Base-by-base conservation (phyloP, 495 filamentous ascomycete species). In the Podospora tetraspora region DNA sequence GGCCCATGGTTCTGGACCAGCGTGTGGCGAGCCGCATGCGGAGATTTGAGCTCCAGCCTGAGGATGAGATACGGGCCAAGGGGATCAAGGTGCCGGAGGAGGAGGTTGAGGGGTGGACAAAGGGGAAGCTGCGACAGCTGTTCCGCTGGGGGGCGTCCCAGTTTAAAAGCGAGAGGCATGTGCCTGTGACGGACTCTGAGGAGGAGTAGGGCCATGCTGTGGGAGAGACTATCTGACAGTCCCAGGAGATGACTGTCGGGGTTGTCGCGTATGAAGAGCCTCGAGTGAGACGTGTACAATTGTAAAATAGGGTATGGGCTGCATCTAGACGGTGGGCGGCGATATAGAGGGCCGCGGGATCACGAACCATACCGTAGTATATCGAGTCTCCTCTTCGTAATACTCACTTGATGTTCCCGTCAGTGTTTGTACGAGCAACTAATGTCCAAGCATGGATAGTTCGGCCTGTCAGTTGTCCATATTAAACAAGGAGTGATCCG, bases 21-120 rank as follows among this genome's bases (percentile, higher is more conserved):
- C 86, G 95, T 24, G 90, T 99, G 67, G 86, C 86, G 16, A 83
- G 79, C 70, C 87, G 93, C 52, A 97, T 99, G 96, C 86, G 89
- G 66, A 87, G 83, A 66, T 95, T 94, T 75, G 84, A 88, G 74
- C 69, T 92, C 13, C 76, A 71, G 21, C 78, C 84, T 0, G 89
- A 91, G 67, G 87, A 91, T 16, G 91, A 94, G 76, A 86, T 83
- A 16, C 84, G 88, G 57, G 87, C 86, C 1, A 84, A 83, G 67
- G 80, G 80, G 68, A 88, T 94, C 64, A 82, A 80, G 25, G 82
- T 88, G 30, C 84, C 87, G 2, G 81, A 87, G 75, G 89, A 89
- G 75, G 89, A 92, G 72, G 79, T 92, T 58, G 84, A 89, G 70
- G 89, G 89, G 24, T 86, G 79, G 79, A 84, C 84, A 58, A 87